These are phyloP conservation scores for Fraxinus sp. DNA, from an alignment of 305 asterid genomes.

Conservation along the genomic window DNA sequence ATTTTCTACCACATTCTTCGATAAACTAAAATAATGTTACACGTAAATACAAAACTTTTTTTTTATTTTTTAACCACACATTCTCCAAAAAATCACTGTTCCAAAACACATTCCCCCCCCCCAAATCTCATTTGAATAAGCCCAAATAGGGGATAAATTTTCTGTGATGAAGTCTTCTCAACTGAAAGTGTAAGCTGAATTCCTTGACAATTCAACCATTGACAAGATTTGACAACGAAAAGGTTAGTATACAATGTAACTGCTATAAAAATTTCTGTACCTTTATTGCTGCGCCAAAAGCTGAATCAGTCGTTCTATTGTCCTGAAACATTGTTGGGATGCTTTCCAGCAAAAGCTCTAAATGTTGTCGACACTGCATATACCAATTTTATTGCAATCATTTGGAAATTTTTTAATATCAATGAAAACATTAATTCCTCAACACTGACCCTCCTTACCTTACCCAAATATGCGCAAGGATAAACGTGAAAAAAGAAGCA, in stretches of 20 bases:
- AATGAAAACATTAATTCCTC: constrained; percentile 5
- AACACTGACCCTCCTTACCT: constrained; percentile 3
- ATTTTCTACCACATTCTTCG: too few relatives aligned
- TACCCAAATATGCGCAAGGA: not conserved
- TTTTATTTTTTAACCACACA: too few relatives aligned
- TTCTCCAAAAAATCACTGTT: too few relatives aligned
- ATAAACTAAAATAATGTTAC: too few relatives aligned
- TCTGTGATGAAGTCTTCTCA: not conserved
- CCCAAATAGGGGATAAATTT: not conserved
- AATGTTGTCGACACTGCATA: constrained; percentile 87
- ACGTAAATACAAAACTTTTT: too few relatives aligned
- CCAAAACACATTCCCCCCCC: too few relatives aligned
- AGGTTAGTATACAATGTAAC: not conserved
- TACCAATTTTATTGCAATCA: constrained; percentile 20
- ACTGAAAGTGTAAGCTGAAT: not conserved
- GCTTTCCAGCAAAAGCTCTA: constrained; percentile 80
- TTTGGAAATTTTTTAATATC: constrained; percentile 8
- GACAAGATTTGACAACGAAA: not conserved
- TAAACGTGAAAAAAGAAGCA: not conserved
- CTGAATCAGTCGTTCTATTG: constrained; percentile 81
- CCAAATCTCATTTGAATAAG: too few relatives aligned
- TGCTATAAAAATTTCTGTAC: constrained; percentile 32
- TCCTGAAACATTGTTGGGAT: constrained; percentile 89
- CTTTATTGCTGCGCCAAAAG: constrained; percentile 95
- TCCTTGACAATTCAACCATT: not conserved